Base-by-base conservation (phyloP, 345 rosid species). In the Corchorus olitorius region DNA sequence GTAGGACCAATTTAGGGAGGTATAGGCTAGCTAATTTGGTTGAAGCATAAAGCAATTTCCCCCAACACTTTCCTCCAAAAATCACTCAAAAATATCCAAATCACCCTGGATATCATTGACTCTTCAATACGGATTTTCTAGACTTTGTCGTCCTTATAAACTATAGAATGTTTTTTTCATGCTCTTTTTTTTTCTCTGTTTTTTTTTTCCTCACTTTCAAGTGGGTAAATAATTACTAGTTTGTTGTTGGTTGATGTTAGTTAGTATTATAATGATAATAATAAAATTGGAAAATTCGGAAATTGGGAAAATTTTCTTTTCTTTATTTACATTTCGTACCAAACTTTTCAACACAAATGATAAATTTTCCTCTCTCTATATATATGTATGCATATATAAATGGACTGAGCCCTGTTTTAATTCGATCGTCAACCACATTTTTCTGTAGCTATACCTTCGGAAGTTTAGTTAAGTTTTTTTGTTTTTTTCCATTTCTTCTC, bases 211-310 rank as follows among this genome's bases (percentile, higher is more conserved):
- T 59, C 14, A 33, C 10, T 46, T 14, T 1, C n/a, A 6, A 16
- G 27, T 50, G 49, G 10, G 52, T 66, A 53, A 73, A 49, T 45
- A 16, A 76, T 27, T 45, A n/a, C n/a, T n/a, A 39, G 73, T 35
- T 53, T 63, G 58, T 20, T 73, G 68, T 48, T 79, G 48, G 70
- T 68, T 79, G 70, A 74, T 59, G 65, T 66, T 50, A 49, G 77
- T 74, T 75, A 15, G 12, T 64, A 55, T 11, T 17, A 19, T 19
- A 70, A 16, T 39, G 2, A 39, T 39, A 39, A 3, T 2, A 39
- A 27, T 16, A 27, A 3, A 45, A 27, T 27, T 27, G 27, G 27
- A 27, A 27, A 27, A 27, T 27, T 27, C 27, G 27, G 27, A 27
- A 27, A 27, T 27, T 20, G 52, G 4, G 48, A 34, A 66, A 5